Percentiles rank a stretch among this genome's conserved stretches.
These are phyloP conservation scores for Fraxinus platypoda DNA, from an alignment of 305 asterid species.

Conservation along the genomic window DNA sequence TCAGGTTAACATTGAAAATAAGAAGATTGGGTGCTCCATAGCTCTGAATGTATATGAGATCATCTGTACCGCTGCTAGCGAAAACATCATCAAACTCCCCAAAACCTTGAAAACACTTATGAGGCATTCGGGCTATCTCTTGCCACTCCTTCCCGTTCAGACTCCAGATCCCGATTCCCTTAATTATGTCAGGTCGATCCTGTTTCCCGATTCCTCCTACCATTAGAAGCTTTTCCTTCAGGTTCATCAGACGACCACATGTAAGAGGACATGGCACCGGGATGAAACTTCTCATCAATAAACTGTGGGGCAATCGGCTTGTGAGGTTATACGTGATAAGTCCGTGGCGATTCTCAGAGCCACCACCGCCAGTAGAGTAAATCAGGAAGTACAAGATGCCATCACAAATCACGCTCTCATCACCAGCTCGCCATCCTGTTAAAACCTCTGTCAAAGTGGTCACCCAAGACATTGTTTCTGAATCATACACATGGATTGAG, in stretches of 20 bases:
- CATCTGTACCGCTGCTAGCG: constrained; percentile 81
- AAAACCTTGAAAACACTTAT: constrained; percentile 74
- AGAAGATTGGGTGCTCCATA: constrained; percentile 83
- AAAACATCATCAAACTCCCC: constrained; percentile 92
- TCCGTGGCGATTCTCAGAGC: constrained; percentile 61
- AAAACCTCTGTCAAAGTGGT: constrained; percentile 57
- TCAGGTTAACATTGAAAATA: constrained; percentile 50
- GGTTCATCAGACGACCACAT: constrained; percentile 84
- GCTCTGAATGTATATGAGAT: constrained; percentile 79
- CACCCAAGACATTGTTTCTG: constrained; percentile 53
- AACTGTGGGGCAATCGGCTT: constrained; percentile 35
- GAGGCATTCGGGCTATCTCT: constrained; percentile 82
- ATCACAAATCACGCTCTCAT: constrained; percentile 78
- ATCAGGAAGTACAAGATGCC: constrained; percentile 71
- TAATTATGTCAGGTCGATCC: constrained; percentile 68
- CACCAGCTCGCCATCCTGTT: constrained; percentile 87
- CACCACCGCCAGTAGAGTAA: constrained; percentile 66
- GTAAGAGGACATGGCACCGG: constrained; percentile 80
- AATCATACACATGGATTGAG: constrained; percentile 66
- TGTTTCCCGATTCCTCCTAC: constrained; percentile 87
- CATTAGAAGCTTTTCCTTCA: constrained; percentile 69
- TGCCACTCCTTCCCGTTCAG: constrained; percentile 70
- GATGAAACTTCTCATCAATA: constrained; percentile 52
- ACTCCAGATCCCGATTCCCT: constrained; percentile 85
- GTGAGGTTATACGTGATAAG: constrained; percentile 55